These are phyloP conservation scores for Thermoascus crustaceus DNA, from an alignment of 2,329 filamentous ascomycete genomes.

Conservation along the genomic window DNA sequence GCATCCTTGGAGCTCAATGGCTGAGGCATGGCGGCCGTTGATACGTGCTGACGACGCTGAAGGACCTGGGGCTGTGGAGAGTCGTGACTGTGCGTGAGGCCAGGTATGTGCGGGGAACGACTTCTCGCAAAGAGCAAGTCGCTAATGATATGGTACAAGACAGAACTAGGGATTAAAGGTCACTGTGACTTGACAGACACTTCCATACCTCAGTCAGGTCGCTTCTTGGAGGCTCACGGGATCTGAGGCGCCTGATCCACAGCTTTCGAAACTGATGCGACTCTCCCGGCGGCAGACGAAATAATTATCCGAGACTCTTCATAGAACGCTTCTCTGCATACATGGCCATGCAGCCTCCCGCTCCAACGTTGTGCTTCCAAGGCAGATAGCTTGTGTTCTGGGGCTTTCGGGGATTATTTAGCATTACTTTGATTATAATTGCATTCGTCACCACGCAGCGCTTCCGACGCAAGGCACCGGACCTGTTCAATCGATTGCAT, in stretches of 20 bases:
- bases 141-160: constrained; percentile 6
- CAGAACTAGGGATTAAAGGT: background rate
- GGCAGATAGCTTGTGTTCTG: too few relatives aligned
- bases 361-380: background rate
- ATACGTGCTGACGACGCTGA: constrained; percentile 10
- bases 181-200: constrained; percentile 2
- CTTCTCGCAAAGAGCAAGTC: constrained; percentile 8
- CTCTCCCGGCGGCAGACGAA: constrained; percentile 5
- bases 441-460: too few relatives aligned
- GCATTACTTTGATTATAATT: too few relatives aligned
- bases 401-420: too few relatives aligned
- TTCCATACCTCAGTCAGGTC: background rate
- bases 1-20: constrained; percentile 69
- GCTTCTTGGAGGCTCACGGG: background rate
- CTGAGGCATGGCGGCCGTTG: constrained; percentile 37
- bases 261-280: background rate
- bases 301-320: constrained; percentile 10
- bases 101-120: constrained; percentile 29
- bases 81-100: constrained; percentile 24
- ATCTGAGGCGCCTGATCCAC: background rate
- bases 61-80: constrained; percentile 12
- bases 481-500: background rate
- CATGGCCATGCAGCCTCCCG: background rate
- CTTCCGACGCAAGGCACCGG: too few relatives aligned
- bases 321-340: background rate